These are phyloP conservation scores for Suillus decipiens DNA, from an alignment of 768 basidiomycete species.

Conservation along the genomic window DNA sequence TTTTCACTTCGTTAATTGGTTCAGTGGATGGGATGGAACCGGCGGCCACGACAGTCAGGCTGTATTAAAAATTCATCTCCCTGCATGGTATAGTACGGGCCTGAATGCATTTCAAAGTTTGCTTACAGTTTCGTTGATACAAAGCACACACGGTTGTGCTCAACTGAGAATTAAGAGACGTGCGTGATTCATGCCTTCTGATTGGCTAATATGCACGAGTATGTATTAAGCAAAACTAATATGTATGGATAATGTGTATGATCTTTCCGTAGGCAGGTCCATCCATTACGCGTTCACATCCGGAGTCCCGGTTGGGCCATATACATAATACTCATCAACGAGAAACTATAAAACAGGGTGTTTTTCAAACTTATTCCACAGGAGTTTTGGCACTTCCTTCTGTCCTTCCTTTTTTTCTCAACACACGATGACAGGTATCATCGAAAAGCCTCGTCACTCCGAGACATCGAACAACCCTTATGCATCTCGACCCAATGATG, in stretches of 20 bases:
- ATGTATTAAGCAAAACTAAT: conserved; percentile 2
- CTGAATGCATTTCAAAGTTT: background rate
- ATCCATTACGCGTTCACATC: conserved; percentile 12
- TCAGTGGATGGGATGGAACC: background rate
- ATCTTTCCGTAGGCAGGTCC: background rate
- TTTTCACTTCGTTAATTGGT: background rate
- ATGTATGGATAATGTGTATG: background rate
- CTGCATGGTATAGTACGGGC: conserved; percentile 15
- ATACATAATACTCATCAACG: conserved; percentile 3
- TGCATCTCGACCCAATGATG: conserved; percentile 11
- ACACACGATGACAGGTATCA: conserved; percentile 23
- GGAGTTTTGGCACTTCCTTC: background rate
- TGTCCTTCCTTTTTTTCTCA: conserved; percentile 9
- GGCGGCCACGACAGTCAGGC: conserved; percentile 6
- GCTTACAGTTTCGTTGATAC: conserved; percentile 6
- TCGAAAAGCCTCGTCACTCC: conserved; percentile 23
- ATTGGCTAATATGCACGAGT: conserved; percentile 11
- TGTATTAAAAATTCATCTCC: conserved; percentile 1
- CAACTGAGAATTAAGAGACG: conserved; percentile 2
- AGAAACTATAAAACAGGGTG: conserved; percentile 24
- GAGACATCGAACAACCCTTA: conserved; percentile 21
- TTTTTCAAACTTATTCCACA: background rate
- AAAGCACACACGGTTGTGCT: conserved; percentile 4
- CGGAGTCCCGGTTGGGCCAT: conserved; percentile 5
- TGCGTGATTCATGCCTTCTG: background rate